phyloP scores from a whole-genome alignment of 805 yeast species.

The Wickerhamiella azyma region DNA sequence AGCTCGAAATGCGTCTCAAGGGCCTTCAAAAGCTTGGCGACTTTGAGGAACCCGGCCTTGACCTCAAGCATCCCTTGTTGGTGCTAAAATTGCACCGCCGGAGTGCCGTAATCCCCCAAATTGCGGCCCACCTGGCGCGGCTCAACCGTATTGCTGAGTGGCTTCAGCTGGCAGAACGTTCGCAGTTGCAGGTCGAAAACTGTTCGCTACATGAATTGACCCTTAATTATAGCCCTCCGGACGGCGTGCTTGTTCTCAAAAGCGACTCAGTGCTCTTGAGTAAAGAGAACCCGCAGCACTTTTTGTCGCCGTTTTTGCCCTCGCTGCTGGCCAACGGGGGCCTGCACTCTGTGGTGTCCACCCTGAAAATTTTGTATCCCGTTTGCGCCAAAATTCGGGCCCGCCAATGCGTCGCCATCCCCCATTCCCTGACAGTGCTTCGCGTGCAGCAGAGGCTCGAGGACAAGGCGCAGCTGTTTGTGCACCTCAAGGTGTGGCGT shows the following conservation, averaged over 20 bases:
- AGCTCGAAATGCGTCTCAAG: slow-evolving; percentile 1
- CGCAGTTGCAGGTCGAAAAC: slow-evolving; percentile 12
- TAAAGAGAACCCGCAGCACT: slow-evolving; percentile 17
- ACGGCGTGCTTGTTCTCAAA: slow-evolving; percentile 9
- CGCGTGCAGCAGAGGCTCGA: slow-evolving; percentile 9
- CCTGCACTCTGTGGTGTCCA: slow-evolving; percentile 12
- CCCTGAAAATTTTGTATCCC: slow-evolving; percentile 13
- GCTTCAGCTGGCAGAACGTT: slow-evolving; percentile 13
- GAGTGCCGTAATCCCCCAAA: neutral
- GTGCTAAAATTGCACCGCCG: neutral
- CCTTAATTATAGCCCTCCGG: slow-evolving; percentile 13
- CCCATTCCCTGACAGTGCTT: slow-evolving; percentile 17
- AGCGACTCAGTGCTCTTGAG: slow-evolving; percentile 13
- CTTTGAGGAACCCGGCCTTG: slow-evolving; percentile 3
- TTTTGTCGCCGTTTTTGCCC: slow-evolving; percentile 19
- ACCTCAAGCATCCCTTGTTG: neutral
- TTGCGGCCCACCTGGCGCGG: neutral
- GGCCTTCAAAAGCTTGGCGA: slow-evolving; percentile 3
- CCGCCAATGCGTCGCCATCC: slow-evolving; percentile 14
- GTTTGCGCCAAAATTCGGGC: slow-evolving; percentile 13
- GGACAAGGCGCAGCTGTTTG: slow-evolving; percentile 13
- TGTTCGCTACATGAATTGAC: slow-evolving; percentile 15
- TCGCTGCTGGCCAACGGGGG: slow-evolving; percentile 17
- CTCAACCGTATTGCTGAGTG: slow-evolving; percentile 17
- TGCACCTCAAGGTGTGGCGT: slow-evolving; percentile 15